A percentile compares a stretch with the other conserved stretches of the same genome.
Conservation (phyloP, 2,329 filamentous ascomycete genomes). For the Cladosporium sp. region DNA sequence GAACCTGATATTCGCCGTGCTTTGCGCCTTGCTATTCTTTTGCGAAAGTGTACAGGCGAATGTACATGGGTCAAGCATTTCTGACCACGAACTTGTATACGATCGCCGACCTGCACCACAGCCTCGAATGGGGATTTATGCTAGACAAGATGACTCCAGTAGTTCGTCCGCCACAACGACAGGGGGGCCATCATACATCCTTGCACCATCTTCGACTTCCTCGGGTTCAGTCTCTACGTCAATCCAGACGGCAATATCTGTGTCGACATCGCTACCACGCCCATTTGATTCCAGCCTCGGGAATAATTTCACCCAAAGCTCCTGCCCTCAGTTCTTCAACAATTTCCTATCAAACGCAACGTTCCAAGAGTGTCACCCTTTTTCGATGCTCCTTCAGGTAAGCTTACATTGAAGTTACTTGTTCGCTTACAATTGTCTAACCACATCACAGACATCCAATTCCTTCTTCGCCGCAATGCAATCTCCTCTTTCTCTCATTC, state of each 20-base stretch:
- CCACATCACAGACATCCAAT: conserved; percentile 65
- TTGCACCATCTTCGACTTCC: conserved; percentile 25
- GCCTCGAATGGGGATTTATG: conserved; percentile 29
- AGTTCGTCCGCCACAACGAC: conserved; percentile 25
- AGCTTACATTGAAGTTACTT: conserved; percentile 33
- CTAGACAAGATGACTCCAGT: conserved; percentile 28
- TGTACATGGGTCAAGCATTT: conserved; percentile 24
- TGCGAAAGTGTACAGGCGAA: conserved; percentile 28
- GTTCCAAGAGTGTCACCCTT: conserved; percentile 75
- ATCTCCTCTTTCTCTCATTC: conserved; percentile 16
- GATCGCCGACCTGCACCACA: conserved; percentile 33
- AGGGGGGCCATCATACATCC: conserved; percentile 20
- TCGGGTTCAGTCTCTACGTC: conserved; percentile 22
- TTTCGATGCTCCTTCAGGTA: conserved; percentile 82
- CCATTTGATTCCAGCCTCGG: conserved; percentile 53
- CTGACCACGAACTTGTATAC: conserved; percentile 31
- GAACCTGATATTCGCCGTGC: conserved; percentile 21
- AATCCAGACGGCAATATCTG: conserved; percentile 29
- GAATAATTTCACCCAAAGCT: conserved; percentile 54
- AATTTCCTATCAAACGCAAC: conserved; percentile 65
- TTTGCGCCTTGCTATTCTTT: conserved; percentile 31
- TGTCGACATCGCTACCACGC: conserved; percentile 37
- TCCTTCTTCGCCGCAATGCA: conserved; percentile 73
- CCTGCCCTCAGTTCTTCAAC: conserved; percentile 69
- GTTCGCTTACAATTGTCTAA: not conserved